phyloP scores from a whole-genome alignment of 163 green algal species.

The Chlorella variabilis region DNA sequence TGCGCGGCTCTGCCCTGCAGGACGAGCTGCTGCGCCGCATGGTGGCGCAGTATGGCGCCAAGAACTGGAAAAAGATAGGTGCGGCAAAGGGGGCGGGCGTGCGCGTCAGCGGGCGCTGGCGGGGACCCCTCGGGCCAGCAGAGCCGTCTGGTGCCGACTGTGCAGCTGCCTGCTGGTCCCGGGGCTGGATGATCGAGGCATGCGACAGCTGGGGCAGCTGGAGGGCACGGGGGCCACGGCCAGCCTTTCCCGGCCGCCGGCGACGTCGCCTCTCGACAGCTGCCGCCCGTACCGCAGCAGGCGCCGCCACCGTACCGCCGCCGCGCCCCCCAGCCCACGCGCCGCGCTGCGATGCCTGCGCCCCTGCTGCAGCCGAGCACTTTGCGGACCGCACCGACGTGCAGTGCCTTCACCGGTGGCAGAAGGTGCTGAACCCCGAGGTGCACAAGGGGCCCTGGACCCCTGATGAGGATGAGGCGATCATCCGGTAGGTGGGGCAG shows the following conservation, averaged over 20 bases:
- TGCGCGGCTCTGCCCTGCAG: constrained; percentile 54
- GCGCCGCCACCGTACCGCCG: not conserved
- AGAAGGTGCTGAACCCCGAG: constrained; percentile 92
- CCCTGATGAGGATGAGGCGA: constrained; percentile 48
- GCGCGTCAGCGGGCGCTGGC: too few relatives aligned
- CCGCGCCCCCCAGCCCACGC: too few relatives aligned
- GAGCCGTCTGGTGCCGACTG: too few relatives aligned
- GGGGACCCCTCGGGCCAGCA: too few relatives aligned
- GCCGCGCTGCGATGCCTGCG: not conserved
- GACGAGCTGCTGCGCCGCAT: constrained; percentile 79
- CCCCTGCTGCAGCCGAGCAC: constrained; percentile 66
- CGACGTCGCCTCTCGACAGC: too few relatives aligned
- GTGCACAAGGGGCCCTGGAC: constrained; percentile 88
- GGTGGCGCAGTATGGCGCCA: constrained; percentile 75
- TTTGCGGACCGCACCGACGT: constrained; percentile 83
- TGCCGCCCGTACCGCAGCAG: not conserved
- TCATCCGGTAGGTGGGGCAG: not conserved
- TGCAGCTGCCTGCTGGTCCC: too few relatives aligned
- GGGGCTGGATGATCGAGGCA: too few relatives aligned
- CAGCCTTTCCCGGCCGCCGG: too few relatives aligned
- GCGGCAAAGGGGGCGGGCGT: not conserved
- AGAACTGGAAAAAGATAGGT: constrained; percentile 91
- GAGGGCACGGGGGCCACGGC: too few relatives aligned
- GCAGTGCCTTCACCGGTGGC: constrained; percentile 92
- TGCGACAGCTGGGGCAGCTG: too few relatives aligned